Conservation (phyloP, 1,284 basidiomycete species). For the Trametes hirsuta region DNA sequence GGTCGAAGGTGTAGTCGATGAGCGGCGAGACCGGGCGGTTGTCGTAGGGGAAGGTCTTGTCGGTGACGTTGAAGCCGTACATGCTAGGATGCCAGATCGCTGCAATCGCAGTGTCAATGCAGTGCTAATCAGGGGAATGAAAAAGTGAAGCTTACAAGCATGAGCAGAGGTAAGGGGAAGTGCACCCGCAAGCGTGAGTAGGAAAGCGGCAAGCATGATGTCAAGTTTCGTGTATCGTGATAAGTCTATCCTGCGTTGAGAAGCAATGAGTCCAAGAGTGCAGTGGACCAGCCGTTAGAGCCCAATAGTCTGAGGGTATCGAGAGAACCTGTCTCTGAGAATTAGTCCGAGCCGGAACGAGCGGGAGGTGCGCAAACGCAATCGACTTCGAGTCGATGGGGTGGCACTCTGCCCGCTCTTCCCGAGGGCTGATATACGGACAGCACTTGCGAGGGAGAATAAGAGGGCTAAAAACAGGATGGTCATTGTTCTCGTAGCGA, state of each 20-base stretch:
- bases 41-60: slow-evolving; percentile 50
- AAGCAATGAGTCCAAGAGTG: background rate
- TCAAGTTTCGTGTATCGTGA: background rate
- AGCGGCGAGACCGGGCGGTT: slow-evolving; percentile 59
- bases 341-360: background rate
- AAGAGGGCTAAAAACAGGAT: slow-evolving; percentile 11
- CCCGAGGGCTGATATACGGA: slow-evolving; percentile 16
- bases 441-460: slow-evolving; percentile 14
- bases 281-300: slow-evolving; percentile 11
- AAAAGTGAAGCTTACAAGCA: slow-evolving; percentile 17
- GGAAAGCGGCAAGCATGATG: slow-evolving; percentile 12
- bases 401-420: background rate
- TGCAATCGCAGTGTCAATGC: background rate
- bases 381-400: slow-evolving; percentile 17
- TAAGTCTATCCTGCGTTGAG: background rate
- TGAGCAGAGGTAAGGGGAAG: slow-evolving; percentile 20
- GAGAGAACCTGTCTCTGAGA: slow-evolving; percentile 20
- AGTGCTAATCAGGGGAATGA: background rate
- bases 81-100: slow-evolving; percentile 39
- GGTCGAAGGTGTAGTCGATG: slow-evolving; percentile 51
- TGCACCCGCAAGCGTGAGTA: slow-evolving; percentile 10
- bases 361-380: slow-evolving; percentile 1
- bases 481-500: slow-evolving; percentile 16
- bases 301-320: background rate
- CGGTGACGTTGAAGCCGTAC: slow-evolving; percentile 61